A percentile compares a stretch with the other conserved stretches of the same genome.
Evolutionary conservation across 2,329 filamentous ascomycete species (phyloP).

Genomic region (Myriosclerotinia scirpicola): DNA sequence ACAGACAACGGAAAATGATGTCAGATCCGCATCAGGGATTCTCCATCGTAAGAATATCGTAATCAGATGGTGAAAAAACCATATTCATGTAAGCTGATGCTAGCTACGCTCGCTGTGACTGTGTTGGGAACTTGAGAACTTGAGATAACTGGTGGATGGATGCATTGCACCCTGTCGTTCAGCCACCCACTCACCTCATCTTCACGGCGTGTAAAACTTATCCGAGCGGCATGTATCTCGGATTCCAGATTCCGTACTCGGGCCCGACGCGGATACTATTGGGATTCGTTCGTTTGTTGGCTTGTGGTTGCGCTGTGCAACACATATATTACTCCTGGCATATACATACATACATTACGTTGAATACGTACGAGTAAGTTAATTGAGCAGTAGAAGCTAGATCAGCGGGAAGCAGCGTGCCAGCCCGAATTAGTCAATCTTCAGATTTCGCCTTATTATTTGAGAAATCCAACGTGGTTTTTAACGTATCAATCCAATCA

Average conservation of each 20-base stretch:
- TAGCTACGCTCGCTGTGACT: background rate
- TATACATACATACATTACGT: background rate
- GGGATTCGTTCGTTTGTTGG: background rate
- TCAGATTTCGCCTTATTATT: background rate
- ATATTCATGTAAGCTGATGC: background rate
- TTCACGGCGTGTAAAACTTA: background rate
- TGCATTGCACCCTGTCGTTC: background rate
- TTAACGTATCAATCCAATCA: no score
- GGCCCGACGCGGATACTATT: constrained; percentile 8
- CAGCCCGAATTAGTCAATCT: background rate
- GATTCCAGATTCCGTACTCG: constrained; percentile 14
- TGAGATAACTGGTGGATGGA: constrained; percentile 7
- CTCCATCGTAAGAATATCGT: no score
- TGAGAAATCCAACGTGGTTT: no score
- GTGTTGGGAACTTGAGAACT: no score
- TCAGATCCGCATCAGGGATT: constrained; percentile 1
- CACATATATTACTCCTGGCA: background rate
- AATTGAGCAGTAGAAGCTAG: background rate
- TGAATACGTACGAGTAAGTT: background rate
- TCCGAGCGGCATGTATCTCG: background rate
- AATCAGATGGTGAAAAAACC: background rate
- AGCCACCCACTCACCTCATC: constrained; percentile 11
- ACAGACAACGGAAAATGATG: background rate
- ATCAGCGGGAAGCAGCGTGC: background rate
- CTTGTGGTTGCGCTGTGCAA: no score